Base-by-base conservation (phyloP, 1,139 yeast species). In the Komagataea norvegica region DNA sequence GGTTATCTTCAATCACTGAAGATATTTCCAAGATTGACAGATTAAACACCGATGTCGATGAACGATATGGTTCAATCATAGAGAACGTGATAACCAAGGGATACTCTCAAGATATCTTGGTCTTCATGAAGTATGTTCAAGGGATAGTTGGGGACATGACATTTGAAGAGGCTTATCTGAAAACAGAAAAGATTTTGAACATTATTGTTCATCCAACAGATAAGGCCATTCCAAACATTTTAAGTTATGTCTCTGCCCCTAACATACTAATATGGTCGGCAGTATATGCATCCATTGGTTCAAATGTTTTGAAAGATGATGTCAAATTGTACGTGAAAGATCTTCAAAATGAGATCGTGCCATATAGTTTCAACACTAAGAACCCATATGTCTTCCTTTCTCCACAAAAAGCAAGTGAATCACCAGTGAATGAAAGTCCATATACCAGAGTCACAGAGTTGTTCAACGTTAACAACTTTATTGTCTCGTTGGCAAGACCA, bases 181-280 rank as follows among this genome's bases (percentile, higher is more conserved):
- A 81, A 43, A 87, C 96, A 0, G 87, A 88, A 31, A 77, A 87
- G 49, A 79, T 88, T 1, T 67, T 91, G 37, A 91, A 89, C 57
- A 82, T 91, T 34, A 86, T 93, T 2, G 93, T 91, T 4, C 94
- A 94, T 39, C 88, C 96, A 3, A 80, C 94, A 0, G 79, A 77
- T 47, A 73, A 68, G 37, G 71, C 60, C 3, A 62, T 87, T 16
- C 95, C 96, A 0, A 74, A 88, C 8, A 65, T 91, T 41, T 66
- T 91, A 25, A 91, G 91, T 57, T 89, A 91, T 55, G 77, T 91
- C 31, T 89, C 98, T 0, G 87, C 97, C 0, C 98, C 98, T 1
- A 88, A 91, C 59, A 95, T 89, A 8, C 72, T 91, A 7, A 83
- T 91, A 11, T 78, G 95, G 79, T 84, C 96, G 4, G 97, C 67